These are phyloP conservation scores for Neocatenulostroma microsporum DNA, from an alignment of 2,329 filamentous ascomycete species.

Conservation along the genomic window DNA sequence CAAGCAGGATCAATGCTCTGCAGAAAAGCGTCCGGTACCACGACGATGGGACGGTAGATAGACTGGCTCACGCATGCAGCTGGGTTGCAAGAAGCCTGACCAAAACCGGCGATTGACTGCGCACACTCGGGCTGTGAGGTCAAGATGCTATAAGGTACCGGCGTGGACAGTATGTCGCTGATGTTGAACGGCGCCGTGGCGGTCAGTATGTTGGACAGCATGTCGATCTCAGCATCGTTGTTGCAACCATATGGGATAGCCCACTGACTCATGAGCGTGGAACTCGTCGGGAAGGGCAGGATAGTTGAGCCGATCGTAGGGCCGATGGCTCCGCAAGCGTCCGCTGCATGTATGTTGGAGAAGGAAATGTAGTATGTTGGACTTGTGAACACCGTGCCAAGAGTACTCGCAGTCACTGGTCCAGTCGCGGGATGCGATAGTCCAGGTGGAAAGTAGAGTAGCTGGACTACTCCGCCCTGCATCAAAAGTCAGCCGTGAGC, in stretches of 20 bases:
- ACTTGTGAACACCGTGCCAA: background rate
- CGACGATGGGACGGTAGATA: background rate
- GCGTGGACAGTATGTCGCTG: background rate
- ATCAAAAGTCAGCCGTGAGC: background rate
- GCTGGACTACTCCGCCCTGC: background rate
- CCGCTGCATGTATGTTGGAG: background rate
- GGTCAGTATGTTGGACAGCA: background rate
- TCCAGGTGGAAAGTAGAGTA: slow-evolving; percentile 1
- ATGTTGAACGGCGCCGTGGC: slow-evolving; percentile 1
- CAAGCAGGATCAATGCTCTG: background rate
- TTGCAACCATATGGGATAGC: background rate
- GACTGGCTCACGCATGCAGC: background rate
- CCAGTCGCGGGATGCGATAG: background rate
- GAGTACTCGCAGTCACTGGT: background rate
- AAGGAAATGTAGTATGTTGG: slow-evolving; percentile 1
- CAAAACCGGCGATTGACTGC: background rate
- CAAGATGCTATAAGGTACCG: background rate
- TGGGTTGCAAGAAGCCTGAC: background rate
- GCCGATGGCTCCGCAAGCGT: background rate
- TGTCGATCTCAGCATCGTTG: background rate
- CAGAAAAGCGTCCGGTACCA: background rate
- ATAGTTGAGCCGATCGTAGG: background rate
- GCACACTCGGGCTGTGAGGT: background rate
- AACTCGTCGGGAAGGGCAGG: background rate
- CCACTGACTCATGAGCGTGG: background rate